Conservation (phyloP, 139 green algal genomes). For the Marvania coccoides region DNA sequence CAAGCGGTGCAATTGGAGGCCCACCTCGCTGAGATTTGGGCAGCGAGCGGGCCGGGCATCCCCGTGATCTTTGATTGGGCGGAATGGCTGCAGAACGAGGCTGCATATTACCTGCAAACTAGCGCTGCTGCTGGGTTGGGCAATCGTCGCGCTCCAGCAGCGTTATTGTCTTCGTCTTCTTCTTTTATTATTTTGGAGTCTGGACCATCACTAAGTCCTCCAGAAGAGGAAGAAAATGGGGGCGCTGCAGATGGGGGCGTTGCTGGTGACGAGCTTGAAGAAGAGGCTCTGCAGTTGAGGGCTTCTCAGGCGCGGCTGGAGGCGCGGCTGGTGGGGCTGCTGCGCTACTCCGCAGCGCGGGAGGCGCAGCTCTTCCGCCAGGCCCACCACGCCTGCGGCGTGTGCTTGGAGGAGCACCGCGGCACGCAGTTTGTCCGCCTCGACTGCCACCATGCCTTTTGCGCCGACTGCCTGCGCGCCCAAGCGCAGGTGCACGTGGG, state of each 20-base stretch:
- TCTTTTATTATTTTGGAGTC: too few relatives aligned
- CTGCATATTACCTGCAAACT: constrained; percentile 24
- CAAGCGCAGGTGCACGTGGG: constrained; percentile 41
- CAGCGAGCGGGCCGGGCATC: constrained; percentile 23
- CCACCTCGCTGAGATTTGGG: constrained; percentile 27
- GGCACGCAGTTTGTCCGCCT: constrained; percentile 47
- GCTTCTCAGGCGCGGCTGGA: background rate
- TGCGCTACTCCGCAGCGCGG: background rate
- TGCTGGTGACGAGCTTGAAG: too few relatives aligned
- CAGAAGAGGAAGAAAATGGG: too few relatives aligned
- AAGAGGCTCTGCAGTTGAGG: too few relatives aligned
- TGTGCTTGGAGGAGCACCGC: constrained; percentile 61
- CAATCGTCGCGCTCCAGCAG: too few relatives aligned
- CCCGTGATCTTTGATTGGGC: constrained; percentile 42
- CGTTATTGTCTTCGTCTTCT: background rate
- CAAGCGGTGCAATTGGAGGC: background rate
- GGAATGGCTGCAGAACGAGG: constrained; percentile 41
- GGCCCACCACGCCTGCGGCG: constrained; percentile 29
- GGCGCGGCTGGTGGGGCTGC: background rate
- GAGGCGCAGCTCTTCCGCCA: constrained; percentile 10
- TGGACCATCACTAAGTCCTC: too few relatives aligned
- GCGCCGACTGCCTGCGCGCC: constrained; percentile 49
- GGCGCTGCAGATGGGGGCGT: too few relatives aligned
- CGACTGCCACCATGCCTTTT: constrained; percentile 69
- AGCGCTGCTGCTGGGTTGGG: constrained; percentile 9